Evolutionary conservation across 352 stramenopile genomes (phyloP).

Genomic region (Thraustochytrium sp.): DNA sequence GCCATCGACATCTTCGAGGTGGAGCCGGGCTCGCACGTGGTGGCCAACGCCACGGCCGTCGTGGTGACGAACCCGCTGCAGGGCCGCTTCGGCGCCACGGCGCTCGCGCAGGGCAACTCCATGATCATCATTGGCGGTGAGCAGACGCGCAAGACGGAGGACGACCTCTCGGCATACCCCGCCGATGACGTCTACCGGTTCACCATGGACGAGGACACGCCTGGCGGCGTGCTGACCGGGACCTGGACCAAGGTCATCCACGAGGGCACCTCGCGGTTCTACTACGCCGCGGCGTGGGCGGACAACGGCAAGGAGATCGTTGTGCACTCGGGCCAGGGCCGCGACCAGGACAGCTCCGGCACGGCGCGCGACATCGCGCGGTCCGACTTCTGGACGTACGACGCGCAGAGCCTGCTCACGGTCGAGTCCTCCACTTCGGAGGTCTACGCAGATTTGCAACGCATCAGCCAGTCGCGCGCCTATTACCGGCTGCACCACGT

Average conservation of each 20-base stretch:
- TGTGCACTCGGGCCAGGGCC: neutral
- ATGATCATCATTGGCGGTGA: neutral
- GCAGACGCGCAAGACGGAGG: neutral
- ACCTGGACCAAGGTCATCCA: neutral
- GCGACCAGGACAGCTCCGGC: neutral
- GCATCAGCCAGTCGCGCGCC: neutral
- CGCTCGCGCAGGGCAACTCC: neutral
- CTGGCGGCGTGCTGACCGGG: neutral
- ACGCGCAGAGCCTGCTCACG: neutral
- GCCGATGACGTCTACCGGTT: neutral
- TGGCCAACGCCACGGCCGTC: neutral
- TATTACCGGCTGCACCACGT: conserved; percentile 1
- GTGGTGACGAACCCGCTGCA: neutral
- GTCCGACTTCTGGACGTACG: neutral
- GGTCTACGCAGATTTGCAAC: neutral
- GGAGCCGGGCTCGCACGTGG: neutral
- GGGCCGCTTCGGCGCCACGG: neutral
- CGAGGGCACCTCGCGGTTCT: neutral
- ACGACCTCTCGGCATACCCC: neutral
- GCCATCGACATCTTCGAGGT: neutral
- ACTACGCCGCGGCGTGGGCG: neutral
- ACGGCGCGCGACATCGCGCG: neutral
- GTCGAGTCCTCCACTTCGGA: neutral
- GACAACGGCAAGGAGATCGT: neutral
- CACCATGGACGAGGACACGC: neutral